Conservation (phyloP, 192 early-diverging fungal genomes). For the Pecoramyces ruminantium region DNA sequence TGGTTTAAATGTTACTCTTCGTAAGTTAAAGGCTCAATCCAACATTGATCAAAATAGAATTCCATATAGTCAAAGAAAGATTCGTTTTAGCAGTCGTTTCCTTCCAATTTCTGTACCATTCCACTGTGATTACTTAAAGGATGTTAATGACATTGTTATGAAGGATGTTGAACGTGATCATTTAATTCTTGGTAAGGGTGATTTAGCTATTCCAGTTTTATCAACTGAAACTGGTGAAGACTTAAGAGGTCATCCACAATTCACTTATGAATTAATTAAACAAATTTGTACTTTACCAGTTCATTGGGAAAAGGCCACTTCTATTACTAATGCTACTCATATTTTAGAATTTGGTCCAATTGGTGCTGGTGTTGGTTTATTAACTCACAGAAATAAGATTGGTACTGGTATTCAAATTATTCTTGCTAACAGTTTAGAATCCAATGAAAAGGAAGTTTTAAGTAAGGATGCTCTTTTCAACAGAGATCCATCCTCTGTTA, state of each 20-base stretch:
- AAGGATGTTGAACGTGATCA: conserved; percentile 48
- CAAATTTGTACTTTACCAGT: conserved; percentile 54
- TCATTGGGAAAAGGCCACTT: conserved; percentile 52
- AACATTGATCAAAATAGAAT: conserved; percentile 75
- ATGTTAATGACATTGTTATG: conserved; percentile 41
- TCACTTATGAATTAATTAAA: conserved; percentile 30
- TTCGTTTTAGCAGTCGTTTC: conserved; percentile 80
- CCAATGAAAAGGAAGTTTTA: conserved; percentile 36
- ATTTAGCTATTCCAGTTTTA: conserved; percentile 58
- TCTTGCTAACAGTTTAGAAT: conserved; percentile 48
- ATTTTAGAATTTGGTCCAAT: conserved; percentile 93
- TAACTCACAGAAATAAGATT: conserved; percentile 74
- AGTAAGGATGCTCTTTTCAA: conserved; percentile 66
- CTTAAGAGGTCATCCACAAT: conserved; percentile 43
- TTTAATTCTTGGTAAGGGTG: conserved; percentile 40
- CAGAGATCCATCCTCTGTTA: conserved; percentile 49
- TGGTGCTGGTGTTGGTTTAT: conserved; percentile 62
- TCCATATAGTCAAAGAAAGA: conserved; percentile 73
- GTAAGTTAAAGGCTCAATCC: conserved; percentile 77
- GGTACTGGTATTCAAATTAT: conserved; percentile 67
- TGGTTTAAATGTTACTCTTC: conserved; percentile 75
- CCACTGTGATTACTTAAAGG: conserved; percentile 62
- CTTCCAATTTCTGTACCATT: conserved; percentile 85
- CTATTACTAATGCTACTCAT: conserved; percentile 48
- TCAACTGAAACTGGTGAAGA: conserved; percentile 52